phyloP scores from a whole-genome alignment of 371 early-diverging fungal species.

The Zychaea mexicana region DNA sequence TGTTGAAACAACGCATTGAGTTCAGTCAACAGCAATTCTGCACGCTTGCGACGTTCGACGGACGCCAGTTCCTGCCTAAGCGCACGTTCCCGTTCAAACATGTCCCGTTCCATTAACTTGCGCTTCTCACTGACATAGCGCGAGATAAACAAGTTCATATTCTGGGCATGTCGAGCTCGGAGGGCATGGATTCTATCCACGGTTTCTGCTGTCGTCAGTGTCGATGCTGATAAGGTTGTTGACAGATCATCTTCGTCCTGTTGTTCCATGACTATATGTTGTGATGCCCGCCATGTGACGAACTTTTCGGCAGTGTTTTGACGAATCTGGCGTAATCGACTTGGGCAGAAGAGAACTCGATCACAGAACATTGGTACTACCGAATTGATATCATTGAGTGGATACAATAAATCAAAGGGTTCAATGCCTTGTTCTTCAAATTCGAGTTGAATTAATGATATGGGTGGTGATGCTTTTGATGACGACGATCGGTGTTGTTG shows the following conservation, averaged over 20 bases:
- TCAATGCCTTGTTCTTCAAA: slow-evolving; percentile 47
- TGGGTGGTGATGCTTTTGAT: background rate
- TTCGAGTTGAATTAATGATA: slow-evolving; percentile 16
- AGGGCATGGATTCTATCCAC: slow-evolving; percentile 25
- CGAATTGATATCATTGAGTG: background rate
- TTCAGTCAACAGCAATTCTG: slow-evolving; percentile 12
- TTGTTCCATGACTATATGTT: slow-evolving; percentile 1
- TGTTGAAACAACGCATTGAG: slow-evolving; percentile 18
- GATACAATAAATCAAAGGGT: slow-evolving; percentile 20
- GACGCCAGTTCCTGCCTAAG: slow-evolving; percentile 13
- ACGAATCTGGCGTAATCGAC: slow-evolving; percentile 49
- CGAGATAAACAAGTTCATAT: slow-evolving; percentile 24
- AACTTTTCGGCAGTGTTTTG: slow-evolving; percentile 57
- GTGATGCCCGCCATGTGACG: slow-evolving; percentile 51
- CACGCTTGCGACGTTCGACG: slow-evolving; percentile 17
- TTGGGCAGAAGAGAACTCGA: slow-evolving; percentile 37
- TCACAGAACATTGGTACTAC: background rate
- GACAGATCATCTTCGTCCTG: background rate
- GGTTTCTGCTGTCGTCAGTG: slow-evolving; percentile 19
- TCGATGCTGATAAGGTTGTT: slow-evolving; percentile 6
- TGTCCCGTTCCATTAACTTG: slow-evolving; percentile 14
- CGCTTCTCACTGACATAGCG: slow-evolving; percentile 31
- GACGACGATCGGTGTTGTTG: slow-evolving; percentile 44
- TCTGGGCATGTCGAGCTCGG: slow-evolving; percentile 16
- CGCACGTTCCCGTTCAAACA: slow-evolving; percentile 20